phyloP scores from a whole-genome alignment of 1,284 basidiomycete genomes.

The Takashimella koratensis region DNA sequence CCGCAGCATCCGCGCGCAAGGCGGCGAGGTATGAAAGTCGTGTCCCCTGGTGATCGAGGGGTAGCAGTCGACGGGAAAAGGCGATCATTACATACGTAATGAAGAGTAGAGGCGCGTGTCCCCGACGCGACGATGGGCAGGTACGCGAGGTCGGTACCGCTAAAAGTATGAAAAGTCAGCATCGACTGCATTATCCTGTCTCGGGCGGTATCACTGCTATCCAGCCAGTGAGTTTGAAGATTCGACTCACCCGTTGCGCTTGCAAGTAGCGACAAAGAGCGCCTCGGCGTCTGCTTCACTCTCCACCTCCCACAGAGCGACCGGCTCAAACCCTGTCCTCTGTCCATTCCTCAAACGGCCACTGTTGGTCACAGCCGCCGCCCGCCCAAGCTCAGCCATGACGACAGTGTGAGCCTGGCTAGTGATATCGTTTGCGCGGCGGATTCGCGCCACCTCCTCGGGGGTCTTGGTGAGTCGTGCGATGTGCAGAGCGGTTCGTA shows the following conservation, averaged over 20 bases:
- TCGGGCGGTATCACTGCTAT: too few species aligned
- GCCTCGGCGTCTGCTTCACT: constrained; percentile 88
- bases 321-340: constrained; percentile 57
- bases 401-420: constrained; percentile 81
- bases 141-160: constrained; percentile 78
- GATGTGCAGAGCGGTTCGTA: constrained; percentile 68
- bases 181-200: too few species aligned
- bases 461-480: constrained; percentile 72
- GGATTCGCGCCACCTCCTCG: constrained; percentile 68
- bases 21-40: constrained; percentile 29
- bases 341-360: constrained; percentile 44
- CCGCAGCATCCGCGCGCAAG: constrained; percentile 44
- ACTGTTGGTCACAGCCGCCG: constrained; percentile 51
- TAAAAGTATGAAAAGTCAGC: not conserved
- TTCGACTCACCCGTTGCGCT: constrained; percentile 74
- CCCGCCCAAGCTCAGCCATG: constrained; percentile 80
- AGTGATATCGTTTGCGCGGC: constrained; percentile 74
- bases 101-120: constrained; percentile 75
- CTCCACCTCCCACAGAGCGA: constrained; percentile 80
- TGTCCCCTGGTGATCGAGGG: constrained; percentile 33
- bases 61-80: constrained; percentile 42
- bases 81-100: constrained; percentile 65
- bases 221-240: too few species aligned
- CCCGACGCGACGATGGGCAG: constrained; percentile 83
- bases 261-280: constrained; percentile 79